These are phyloP conservation scores for Colletotrichum shisoi DNA, from an alignment of 2,329 filamentous ascomycete species.

Conservation along the genomic window DNA sequence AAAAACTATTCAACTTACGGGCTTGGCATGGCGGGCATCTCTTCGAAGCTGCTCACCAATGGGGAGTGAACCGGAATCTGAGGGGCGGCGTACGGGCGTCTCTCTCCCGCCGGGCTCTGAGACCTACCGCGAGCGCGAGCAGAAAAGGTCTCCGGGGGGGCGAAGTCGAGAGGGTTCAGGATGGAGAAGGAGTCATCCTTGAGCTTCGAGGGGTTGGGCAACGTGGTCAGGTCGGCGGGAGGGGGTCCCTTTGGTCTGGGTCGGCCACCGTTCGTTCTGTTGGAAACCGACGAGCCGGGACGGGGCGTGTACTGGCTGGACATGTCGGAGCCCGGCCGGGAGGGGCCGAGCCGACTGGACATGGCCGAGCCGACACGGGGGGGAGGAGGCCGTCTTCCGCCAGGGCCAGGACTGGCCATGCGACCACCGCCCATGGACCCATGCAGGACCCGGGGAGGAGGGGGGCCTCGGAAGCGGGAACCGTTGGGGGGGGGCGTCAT, in stretches of 20 bases:
- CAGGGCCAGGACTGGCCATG: slow-evolving; percentile 56
- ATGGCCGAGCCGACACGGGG: slow-evolving; percentile 60
- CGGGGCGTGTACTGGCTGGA: slow-evolving; percentile 56
- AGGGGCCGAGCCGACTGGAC: slow-evolving; percentile 45
- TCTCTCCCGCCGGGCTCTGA: slow-evolving; percentile 70
- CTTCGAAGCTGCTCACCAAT: slow-evolving; percentile 83
- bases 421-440: slow-evolving; percentile 57
- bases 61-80: slow-evolving; percentile 77
- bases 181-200: slow-evolving; percentile 80
- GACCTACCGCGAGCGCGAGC: slow-evolving; percentile 75
- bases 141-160: slow-evolving; percentile 73
- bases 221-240: slow-evolving; percentile 73
- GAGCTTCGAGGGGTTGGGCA: slow-evolving; percentile 87
- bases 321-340: slow-evolving; percentile 48
- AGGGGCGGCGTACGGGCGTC: slow-evolving; percentile 74
- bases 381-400: slow-evolving; percentile 48
- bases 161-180: slow-evolving; percentile 79
- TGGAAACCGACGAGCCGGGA: slow-evolving; percentile 71
- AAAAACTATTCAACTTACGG: slow-evolving; percentile 67
- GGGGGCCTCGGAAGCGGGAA: slow-evolving; percentile 54
- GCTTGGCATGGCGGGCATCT: slow-evolving; percentile 84
- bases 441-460: slow-evolving; percentile 53
- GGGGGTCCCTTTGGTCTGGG: slow-evolving; percentile 67
- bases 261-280: slow-evolving; percentile 48
- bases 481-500: slow-evolving; percentile 89